A percentile compares a stretch with the other conserved stretches of the same genome.
phyloP scores from a whole-genome alignment of 352 stramenopile species.

The Ochromonadaceae sp. region DNA sequence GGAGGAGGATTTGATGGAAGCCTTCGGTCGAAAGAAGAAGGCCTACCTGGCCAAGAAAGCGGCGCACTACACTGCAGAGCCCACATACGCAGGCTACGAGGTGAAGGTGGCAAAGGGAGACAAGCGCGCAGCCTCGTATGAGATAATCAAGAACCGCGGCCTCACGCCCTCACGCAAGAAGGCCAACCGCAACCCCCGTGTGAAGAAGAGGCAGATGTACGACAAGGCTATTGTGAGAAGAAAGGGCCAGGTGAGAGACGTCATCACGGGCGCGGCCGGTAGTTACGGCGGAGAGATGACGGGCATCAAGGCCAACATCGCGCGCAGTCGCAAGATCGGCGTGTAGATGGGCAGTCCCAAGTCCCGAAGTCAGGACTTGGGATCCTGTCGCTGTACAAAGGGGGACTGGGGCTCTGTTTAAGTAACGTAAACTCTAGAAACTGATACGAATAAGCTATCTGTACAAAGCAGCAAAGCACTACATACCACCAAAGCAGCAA shows the following conservation, averaged over 20 bases:
- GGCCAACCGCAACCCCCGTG: constrained; percentile 91
- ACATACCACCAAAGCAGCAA: too few relatives aligned
- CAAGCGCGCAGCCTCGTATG: constrained; percentile 71
- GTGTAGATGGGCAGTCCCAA: too few relatives aligned
- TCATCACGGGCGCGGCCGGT: constrained; percentile 52
- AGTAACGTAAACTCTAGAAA: too few relatives aligned
- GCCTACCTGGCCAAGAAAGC: constrained; percentile 31
- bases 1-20: constrained; percentile 37
- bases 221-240: constrained; percentile 87
- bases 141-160: constrained; percentile 96
- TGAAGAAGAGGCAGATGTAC: constrained; percentile 96
- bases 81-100: constrained; percentile 42
- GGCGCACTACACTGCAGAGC: constrained; percentile 36
- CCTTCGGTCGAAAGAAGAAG: constrained; percentile 35
- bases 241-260: constrained; percentile 88
- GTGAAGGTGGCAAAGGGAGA: constrained; percentile 45
- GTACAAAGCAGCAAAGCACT: too few relatives aligned
- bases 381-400: too few relatives aligned
- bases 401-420: too few relatives aligned
- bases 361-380: too few relatives aligned
- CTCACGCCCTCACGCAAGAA: constrained; percentile 94
- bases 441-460: too few relatives aligned
- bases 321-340: constrained; percentile 15
- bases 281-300: constrained; percentile 62
- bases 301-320: constrained; percentile 54